Percentiles rank a stretch among this genome's conserved stretches.
Conservation (phyloP, 768 basidiomycete species). For the Tephrocybe sp. region DNA sequence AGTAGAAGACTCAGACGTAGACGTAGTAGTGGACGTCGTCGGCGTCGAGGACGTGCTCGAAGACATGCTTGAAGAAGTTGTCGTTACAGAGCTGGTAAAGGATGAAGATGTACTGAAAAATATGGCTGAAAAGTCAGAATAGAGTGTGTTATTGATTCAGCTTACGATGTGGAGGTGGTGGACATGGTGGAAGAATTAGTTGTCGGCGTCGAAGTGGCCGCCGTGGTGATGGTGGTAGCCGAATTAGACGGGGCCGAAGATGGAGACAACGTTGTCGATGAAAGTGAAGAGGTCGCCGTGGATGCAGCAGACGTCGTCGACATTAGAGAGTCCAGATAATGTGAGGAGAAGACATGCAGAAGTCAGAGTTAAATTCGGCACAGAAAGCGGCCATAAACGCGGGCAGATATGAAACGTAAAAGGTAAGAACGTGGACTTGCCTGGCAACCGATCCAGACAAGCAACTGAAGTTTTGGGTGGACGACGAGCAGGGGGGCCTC, state of each 20-base stretch:
- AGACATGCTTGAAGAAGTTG: conserved; percentile 12
- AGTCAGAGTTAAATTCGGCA: conserved; percentile 10
- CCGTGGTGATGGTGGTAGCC: conserved; percentile 11
- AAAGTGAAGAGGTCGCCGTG: conserved; percentile 9
- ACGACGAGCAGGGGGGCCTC: background rate
- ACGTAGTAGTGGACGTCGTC: conserved; percentile 13
- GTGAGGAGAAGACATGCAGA: conserved; percentile 17
- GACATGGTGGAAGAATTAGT: conserved; percentile 12
- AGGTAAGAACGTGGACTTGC: conserved; percentile 15
- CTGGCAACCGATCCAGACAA: conserved; percentile 5
- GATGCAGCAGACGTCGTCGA: conserved; percentile 14
- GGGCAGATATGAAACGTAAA: conserved; percentile 11
- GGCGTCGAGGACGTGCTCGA: conserved; percentile 17
- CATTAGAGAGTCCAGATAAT: conserved; percentile 13
- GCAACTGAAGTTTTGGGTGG: background rate
- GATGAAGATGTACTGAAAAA: conserved; percentile 1
- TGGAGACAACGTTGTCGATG: conserved; percentile 18
- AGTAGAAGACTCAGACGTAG: conserved; percentile 19
- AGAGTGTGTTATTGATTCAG: background rate
- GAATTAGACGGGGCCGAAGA: conserved; percentile 20
- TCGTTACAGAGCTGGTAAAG: conserved; percentile 3
- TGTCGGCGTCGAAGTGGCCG: conserved; percentile 4
- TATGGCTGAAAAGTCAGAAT: background rate
- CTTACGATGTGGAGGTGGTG: conserved; percentile 13
- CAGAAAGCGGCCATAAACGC: conserved; percentile 1